These are phyloP conservation scores for Gillenia trifoliata DNA, from an alignment of 306 rosid genomes.

Conservation along the genomic window DNA sequence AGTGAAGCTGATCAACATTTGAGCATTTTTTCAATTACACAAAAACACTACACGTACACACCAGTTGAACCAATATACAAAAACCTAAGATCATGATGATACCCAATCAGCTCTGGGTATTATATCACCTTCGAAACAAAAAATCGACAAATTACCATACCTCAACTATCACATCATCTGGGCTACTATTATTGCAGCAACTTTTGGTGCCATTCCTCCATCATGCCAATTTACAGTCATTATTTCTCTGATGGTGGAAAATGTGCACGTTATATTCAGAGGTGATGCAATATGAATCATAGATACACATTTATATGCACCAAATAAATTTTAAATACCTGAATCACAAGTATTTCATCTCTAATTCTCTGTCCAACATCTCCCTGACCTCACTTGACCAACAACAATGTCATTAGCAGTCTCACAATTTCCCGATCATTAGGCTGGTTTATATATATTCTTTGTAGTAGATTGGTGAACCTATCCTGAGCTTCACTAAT, in stretches of 20 bases:
- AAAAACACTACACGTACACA: background rate
- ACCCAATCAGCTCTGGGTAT: background rate
- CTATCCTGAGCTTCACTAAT: slow-evolving; percentile 34
- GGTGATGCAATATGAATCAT: background rate
- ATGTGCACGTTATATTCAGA: background rate
- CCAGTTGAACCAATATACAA: background rate
- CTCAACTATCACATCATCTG: slow-evolving; percentile 39
- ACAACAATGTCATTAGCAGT: background rate
- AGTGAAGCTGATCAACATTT: background rate
- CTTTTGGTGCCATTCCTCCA: slow-evolving; percentile 50
- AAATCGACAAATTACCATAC: slow-evolving; percentile 9
- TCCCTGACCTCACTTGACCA: slow-evolving; percentile 14
- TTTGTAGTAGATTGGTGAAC: slow-evolving; percentile 25
- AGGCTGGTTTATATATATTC: slow-evolving; percentile 25
- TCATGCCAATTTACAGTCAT: slow-evolving; percentile 33
- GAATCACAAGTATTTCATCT: slow-evolving; percentile 33
- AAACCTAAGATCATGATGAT: background rate
- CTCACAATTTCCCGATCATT: slow-evolving; percentile 25
- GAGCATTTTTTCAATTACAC: background rate
- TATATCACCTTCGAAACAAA: background rate
- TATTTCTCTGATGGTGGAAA: slow-evolving; percentile 27
- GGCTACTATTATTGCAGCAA: slow-evolving; percentile 38
- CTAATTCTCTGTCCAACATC: slow-evolving; percentile 38
- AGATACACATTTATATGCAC: background rate
- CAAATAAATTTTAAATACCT: slow-evolving; percentile 15